Evolutionary conservation across 1,284 basidiomycete species (phyloP).

Genomic region (Neonothopanus nambi): DNA sequence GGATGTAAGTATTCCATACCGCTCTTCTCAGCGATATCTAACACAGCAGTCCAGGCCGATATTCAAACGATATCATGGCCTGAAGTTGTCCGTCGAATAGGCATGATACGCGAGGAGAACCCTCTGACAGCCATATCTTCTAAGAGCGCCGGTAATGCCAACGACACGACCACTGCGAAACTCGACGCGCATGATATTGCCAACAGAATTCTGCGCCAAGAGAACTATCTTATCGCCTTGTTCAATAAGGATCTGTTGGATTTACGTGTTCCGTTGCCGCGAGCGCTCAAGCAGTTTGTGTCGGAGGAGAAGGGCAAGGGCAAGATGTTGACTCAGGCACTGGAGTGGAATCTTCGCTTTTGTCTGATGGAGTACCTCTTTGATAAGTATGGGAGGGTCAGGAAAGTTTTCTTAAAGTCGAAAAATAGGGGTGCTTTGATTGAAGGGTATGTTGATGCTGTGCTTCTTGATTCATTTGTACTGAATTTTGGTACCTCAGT

Average conservation of each 20-base stretch:
- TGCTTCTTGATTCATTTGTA: neutral
- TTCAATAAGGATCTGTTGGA: conserved; percentile 97
- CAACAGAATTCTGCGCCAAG: conserved; percentile 95
- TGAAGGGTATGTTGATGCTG: conserved; percentile 66
- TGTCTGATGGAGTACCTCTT: conserved; percentile 95
- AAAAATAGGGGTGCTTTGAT: conserved; percentile 78
- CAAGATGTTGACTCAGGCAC: conserved; percentile 79
- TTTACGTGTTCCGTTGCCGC: conserved; percentile 79
- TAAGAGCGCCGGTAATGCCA: conserved; percentile 43
- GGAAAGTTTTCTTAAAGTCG: conserved; percentile 88
- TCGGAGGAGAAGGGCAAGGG: conserved; percentile 58
- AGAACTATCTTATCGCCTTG: conserved; percentile 96
- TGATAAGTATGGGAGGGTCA: conserved; percentile 82
- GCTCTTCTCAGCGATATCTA: neutral
- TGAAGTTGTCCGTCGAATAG: conserved; percentile 88
- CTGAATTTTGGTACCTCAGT: conserved; percentile 41
- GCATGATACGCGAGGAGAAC: conserved; percentile 87
- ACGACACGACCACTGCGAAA: conserved; percentile 64
- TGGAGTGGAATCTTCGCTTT: conserved; percentile 97
- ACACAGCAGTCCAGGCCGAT: conserved; percentile 64
- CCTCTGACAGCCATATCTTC: conserved; percentile 85
- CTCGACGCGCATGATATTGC: conserved; percentile 97
- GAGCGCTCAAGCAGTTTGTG: conserved; percentile 50
- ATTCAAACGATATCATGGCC: conserved; percentile 98
- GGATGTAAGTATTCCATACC: conserved; percentile 64